Evolutionary conservation across 2,329 filamentous ascomycete genomes (phyloP), one percentile per base, ranked within the genome.

Genomic region (Neonectria faginata): DNA sequence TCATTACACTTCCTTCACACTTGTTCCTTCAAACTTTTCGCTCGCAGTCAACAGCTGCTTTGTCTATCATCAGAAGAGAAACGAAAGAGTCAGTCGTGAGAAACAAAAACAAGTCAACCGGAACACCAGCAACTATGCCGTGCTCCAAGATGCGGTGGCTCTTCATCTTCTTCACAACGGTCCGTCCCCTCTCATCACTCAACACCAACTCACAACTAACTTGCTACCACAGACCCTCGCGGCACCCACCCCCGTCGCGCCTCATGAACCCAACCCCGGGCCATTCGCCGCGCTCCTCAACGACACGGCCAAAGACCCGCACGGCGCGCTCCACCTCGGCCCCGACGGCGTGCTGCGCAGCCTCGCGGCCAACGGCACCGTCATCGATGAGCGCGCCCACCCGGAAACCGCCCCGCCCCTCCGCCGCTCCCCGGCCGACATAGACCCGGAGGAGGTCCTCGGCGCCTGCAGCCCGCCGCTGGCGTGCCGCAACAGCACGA

Each of bases 401-500:
- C 39, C 62, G 47, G 51, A 33, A 3, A 27, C 41, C 5, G 31
- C 53, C 14, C 47, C 41, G 41, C 36, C 48, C 3, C 57, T 45
- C 57, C 39, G 62, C 48, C 60, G 59, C 51, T 25, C 25, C 20
- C 55, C 60, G 16, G 45, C 50, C 3, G 44, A 52, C 22, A 31
- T 45, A 14, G 50, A 59, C 25, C 54, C 55, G 11, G 60, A 63
- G 45, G 36, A 63, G 45, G 36, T 64, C 7, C 45, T 60, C 10
- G 61, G 64, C 45, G 56, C 44, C 31, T 66, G 64, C 42, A 56
- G 45, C 31, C 64, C 64, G 29, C 60, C 64, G 51, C 50, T 60
- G 50, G 56, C 60, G 11, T 66, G 64, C 22, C 50, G 12, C 45
- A 60, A 66, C 60, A 66, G 64, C 56, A 52, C 60, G 14, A 60